Conservation (phyloP, 495 filamentous ascomycete species). For the Podospora tetraspora region DNA sequence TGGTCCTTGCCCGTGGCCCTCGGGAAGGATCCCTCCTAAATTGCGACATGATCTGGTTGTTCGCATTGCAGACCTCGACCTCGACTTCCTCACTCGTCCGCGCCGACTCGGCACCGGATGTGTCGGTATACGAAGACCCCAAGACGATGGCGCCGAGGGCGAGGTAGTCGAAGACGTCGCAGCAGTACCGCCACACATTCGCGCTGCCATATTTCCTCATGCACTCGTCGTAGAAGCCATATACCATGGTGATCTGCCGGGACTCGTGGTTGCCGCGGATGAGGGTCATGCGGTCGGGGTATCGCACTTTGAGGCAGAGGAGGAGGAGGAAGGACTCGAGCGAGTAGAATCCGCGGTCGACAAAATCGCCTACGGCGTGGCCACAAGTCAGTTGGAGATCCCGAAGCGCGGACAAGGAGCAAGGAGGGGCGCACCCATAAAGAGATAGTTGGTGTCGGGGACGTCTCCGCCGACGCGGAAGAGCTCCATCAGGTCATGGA, state of each 20-base stretch:
- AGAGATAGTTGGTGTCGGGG: conserved; percentile 96
- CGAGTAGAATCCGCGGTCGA: conserved; percentile 97
- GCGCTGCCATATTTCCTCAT: conserved; percentile 94
- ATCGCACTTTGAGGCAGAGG: conserved; percentile 92
- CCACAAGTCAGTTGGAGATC: neutral
- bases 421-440: conserved; percentile 63
- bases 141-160: conserved; percentile 91
- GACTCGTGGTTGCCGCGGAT: conserved; percentile 98
- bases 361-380: conserved; percentile 68
- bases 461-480: conserved; percentile 94
- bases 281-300: conserved; percentile 94
- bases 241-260: conserved; percentile 94
- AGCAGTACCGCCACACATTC: conserved; percentile 98
- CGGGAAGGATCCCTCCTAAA: conserved; percentile 50
- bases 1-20: conserved; percentile 26
- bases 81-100: conserved; percentile 65
- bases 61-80: conserved; percentile 83
- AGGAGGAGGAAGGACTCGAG: conserved; percentile 94
- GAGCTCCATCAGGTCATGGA: conserved; percentile 97
- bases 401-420: neutral
- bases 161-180: conserved; percentile 97
- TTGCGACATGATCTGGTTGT: conserved; percentile 68
- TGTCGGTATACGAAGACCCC: conserved; percentile 65
- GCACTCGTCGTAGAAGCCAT: conserved; percentile 99
- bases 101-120: conserved; percentile 6